Conservation (phyloP, 1,284 basidiomycete genomes). For the Ceratobasidium papillatum region DNA sequence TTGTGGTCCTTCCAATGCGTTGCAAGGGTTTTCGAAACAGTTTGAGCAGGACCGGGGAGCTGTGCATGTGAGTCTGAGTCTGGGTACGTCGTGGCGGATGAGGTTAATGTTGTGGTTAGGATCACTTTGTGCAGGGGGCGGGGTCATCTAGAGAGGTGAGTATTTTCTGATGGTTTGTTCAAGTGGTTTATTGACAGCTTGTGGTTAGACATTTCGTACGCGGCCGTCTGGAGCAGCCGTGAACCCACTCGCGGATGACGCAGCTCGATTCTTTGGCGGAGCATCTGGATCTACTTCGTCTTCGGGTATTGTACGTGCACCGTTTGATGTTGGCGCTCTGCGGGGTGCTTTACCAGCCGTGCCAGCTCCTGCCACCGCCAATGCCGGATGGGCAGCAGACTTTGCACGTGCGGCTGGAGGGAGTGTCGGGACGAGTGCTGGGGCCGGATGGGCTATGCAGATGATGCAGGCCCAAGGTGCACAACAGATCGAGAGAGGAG, state of each 20-base stretch:
- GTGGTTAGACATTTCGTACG: constrained; percentile 66
- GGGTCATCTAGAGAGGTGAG: constrained; percentile 68
- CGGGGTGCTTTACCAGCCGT: constrained; percentile 36
- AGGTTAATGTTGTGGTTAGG: constrained; percentile 55
- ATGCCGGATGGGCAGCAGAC: constrained; percentile 42
- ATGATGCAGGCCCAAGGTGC: constrained; percentile 12
- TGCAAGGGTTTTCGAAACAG: constrained; percentile 79
- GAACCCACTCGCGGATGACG: constrained; percentile 65
- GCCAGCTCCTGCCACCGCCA: constrained; percentile 9
- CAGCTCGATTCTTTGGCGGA: constrained; percentile 67
- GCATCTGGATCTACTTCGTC: not conserved
- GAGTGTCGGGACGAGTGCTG: not conserved
- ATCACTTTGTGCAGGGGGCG: constrained; percentile 66
- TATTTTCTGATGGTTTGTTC: constrained; percentile 13
- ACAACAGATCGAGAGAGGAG: constrained; percentile 35
- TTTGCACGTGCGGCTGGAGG: constrained; percentile 35
- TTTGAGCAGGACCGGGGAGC: constrained; percentile 79
- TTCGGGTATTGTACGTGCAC: not conserved
- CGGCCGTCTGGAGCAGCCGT: constrained; percentile 55
- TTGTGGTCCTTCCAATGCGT: constrained; percentile 81
- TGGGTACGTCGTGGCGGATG: constrained; percentile 4
- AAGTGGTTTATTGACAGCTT: constrained; percentile 42
- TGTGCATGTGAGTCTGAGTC: constrained; percentile 67
- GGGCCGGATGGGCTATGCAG: constrained; percentile 16
- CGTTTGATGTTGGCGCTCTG: constrained; percentile 42